Evolutionary conservation across 2,329 filamentous ascomycete species (phyloP).

Genomic region (Thielaviopsis populi): DNA sequence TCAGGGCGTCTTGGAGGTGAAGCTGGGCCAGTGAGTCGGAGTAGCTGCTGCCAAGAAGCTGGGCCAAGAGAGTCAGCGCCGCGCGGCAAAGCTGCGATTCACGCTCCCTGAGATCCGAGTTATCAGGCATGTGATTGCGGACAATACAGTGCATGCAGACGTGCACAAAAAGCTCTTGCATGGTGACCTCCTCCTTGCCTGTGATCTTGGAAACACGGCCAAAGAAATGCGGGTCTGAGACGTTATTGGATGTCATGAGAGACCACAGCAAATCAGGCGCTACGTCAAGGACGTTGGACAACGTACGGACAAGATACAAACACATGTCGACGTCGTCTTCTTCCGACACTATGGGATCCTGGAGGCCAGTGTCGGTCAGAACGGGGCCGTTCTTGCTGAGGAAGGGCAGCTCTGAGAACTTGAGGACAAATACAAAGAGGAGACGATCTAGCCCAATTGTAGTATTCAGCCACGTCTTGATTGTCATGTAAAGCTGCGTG

Average conservation of each 20-base stretch:
- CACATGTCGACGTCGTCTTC: slow-evolving; percentile 62
- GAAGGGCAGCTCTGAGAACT: slow-evolving; percentile 41
- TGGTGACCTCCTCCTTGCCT: slow-evolving; percentile 38
- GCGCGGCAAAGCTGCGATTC: slow-evolving; percentile 55
- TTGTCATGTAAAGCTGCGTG: slow-evolving; percentile 59
- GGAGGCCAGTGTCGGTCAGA: slow-evolving; percentile 5
- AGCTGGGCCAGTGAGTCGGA: slow-evolving; percentile 43
- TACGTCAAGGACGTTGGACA: slow-evolving; percentile 57
- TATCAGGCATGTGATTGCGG: slow-evolving; percentile 25
- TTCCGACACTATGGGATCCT: slow-evolving; percentile 25
- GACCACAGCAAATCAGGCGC: slow-evolving; percentile 56
- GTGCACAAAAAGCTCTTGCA: slow-evolving; percentile 54
- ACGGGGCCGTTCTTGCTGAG: slow-evolving; percentile 23
- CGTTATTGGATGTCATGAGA: slow-evolving; percentile 48
- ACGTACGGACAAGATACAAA: slow-evolving; percentile 60
- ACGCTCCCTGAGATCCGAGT: slow-evolving; percentile 29
- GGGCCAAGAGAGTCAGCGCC: slow-evolving; percentile 54
- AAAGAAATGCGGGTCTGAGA: slow-evolving; percentile 31
- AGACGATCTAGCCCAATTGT: slow-evolving; percentile 49
- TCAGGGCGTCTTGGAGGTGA: slow-evolving; percentile 54
- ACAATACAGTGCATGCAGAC: slow-evolving; percentile 50
- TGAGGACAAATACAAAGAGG: slow-evolving; percentile 45
- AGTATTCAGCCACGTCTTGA: slow-evolving; percentile 65
- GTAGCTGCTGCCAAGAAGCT: slow-evolving; percentile 51
- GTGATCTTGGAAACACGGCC: slow-evolving; percentile 32